Conservation (phyloP, 768 basidiomycete genomes). For the Pisolithus orientalis region DNA sequence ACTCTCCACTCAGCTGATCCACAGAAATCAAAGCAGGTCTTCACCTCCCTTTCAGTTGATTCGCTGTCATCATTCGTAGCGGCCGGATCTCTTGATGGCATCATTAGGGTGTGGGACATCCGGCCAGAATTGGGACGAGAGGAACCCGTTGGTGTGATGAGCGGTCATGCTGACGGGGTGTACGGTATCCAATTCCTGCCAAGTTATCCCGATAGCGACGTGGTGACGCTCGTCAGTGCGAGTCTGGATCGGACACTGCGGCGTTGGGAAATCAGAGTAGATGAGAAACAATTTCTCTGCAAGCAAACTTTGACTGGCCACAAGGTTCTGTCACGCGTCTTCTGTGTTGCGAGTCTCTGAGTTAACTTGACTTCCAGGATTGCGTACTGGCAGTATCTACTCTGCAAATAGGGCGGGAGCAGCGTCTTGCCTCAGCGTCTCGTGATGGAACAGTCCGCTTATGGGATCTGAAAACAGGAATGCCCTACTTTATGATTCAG, state of each 20-base stretch:
- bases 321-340: conserved; percentile 8
- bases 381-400: conserved; percentile 26
- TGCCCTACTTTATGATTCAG: conserved; percentile 29
- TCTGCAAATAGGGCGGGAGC: conserved; percentile 28
- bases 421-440: conserved; percentile 32
- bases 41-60: conserved; percentile 26
- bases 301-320: conserved; percentile 27
- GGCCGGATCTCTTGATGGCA: conserved; percentile 46
- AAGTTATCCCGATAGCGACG: conserved; percentile 15
- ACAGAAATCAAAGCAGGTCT: conserved; percentile 19
- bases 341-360: not conserved
- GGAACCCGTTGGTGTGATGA: conserved; percentile 16
- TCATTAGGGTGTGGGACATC: conserved; percentile 48
- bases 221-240: conserved; percentile 24
- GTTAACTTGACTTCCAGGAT: conserved; percentile 12
- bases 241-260: conserved; percentile 29
- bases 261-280: conserved; percentile 38
- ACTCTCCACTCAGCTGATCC: conserved; percentile 13
- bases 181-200: conserved; percentile 27
- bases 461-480: conserved; percentile 30
- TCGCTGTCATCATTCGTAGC: conserved; percentile 38
- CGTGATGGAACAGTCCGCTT: conserved; percentile 30
- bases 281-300: conserved; percentile 21
- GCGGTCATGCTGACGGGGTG: conserved; percentile 25
- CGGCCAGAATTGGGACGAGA: conserved; percentile 27